Conservation (phyloP, 2,329 filamentous ascomycete species). For the Alternaria atra region DNA sequence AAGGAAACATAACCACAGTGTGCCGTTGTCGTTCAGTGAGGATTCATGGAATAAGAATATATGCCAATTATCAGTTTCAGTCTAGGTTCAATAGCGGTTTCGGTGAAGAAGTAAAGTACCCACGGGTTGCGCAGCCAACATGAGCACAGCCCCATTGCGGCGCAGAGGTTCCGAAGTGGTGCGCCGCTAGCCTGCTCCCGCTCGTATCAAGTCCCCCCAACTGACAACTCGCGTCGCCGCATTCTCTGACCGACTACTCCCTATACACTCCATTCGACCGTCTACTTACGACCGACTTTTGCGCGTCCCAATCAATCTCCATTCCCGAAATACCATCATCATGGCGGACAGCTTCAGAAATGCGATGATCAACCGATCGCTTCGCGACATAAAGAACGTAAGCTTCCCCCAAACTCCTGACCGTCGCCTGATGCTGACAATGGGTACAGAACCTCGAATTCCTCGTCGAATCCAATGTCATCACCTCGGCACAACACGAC, state of each 20-base stretch:
- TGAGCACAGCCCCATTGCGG: conserved; percentile 33
- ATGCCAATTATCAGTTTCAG: neutral
- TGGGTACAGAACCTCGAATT: conserved; percentile 85
- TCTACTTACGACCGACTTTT: neutral
- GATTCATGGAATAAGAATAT: neutral
- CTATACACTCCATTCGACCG: neutral
- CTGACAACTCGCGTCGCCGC: conserved; percentile 7
- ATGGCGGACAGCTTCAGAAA: conserved; percentile 58
- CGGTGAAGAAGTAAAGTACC: conserved; percentile 1
- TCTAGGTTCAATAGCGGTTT: neutral
- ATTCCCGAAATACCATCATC: conserved; percentile 1
- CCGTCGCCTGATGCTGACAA: neutral
- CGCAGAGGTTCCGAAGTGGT: conserved; percentile 23
- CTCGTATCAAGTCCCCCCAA: conserved; percentile 19
- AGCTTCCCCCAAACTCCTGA: conserved; percentile 34
- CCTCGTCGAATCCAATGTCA: conserved; percentile 82
- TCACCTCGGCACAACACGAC: conserved; percentile 78
- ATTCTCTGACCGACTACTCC: conserved; percentile 9
- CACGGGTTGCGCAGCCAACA: conserved; percentile 4
- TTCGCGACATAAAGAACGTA: conserved; percentile 87
- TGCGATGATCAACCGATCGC: conserved; percentile 80
- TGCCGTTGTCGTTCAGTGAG: neutral
- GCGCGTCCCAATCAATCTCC: neutral
- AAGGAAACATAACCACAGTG: neutral
- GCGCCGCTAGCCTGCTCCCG: conserved; percentile 18